A percentile compares a stretch with the other conserved stretches of the same genome.
Conservation (phyloP, 331 rosid species). For the Malus hybrid region DNA sequence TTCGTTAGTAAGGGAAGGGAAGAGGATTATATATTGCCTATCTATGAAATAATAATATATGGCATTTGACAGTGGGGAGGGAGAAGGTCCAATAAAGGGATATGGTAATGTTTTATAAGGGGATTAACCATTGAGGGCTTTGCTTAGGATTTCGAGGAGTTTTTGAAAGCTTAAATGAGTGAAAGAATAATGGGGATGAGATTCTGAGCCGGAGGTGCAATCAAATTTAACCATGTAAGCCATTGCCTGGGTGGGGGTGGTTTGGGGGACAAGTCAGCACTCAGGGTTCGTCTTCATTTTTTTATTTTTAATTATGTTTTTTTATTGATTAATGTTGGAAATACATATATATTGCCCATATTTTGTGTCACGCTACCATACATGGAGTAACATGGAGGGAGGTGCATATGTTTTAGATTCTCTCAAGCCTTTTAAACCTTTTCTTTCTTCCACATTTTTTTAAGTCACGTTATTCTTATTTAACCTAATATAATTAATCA, state of each 20-base stretch:
- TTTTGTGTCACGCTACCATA: conserved; percentile 1
- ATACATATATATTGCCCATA: too few relatives aligned
- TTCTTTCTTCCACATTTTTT: not conserved
- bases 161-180: not conserved
- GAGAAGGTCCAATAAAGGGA: not conserved
- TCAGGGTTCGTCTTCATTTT: not conserved
- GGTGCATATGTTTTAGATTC: conserved; percentile 9
- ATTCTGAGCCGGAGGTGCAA: not conserved
- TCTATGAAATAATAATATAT: not conserved
- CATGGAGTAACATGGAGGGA: conserved; percentile 16
- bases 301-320: too few relatives aligned
- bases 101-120: conserved; percentile 14
- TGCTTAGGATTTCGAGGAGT: not conserved
- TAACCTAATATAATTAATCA: too few relatives aligned
- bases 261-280: not conserved
- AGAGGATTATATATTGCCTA: too few relatives aligned
- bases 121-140: conserved; percentile 38
- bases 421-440: not conserved
- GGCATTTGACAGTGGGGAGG: conserved; percentile 2
- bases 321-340: too few relatives aligned
- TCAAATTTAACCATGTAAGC: not conserved
- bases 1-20: not conserved
- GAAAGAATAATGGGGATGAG: not conserved
- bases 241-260: conserved; percentile 4
- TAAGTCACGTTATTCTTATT: not conserved